Base-by-base conservation (phyloP, 179 eudicot genomes). In the Nepenthes alata region DNA sequence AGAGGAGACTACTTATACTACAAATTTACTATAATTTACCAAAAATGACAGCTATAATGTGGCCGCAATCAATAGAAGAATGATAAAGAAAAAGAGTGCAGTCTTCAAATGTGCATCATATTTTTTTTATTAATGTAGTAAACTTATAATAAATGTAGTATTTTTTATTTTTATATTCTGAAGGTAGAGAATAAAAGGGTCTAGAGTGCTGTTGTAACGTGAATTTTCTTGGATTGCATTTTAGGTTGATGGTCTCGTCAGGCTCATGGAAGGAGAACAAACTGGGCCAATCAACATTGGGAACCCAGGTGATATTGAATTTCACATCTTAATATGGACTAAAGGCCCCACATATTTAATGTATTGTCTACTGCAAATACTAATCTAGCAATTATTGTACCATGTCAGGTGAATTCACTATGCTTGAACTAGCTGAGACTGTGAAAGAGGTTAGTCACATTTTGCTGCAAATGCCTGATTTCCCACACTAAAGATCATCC, bases 201-300 rank as follows among this genome's bases (percentile, higher is more conserved):
- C 37, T 25, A 25, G 6, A 15, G 5, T 55, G 58, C 11, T 25
- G 6, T 25, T 7, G 37, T 34, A 54, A 54, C 25, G 25, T 55
- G 12, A 6, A 34, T 8, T 25, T 35, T 8, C 61, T 47, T 55
- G 16, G 36, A 13, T 54, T 55, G 34, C 13, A 13, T 6, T 52
- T 56, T 55, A 89, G 98, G 98, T 93, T 72, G 94, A 89, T 68
- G 95, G 98, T 68, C 97, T 93, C 34, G 82, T 93, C 37, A 80
- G 86, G 41, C 94, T 93, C 6, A 89, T 93, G 98, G 95, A 81
- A 82, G 98, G 98, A 59, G 95, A 83, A 15, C 61, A 87, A 66
- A 93, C 94, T 14, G 98, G 97, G 11, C 98, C 98, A 53, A 89
- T 89, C 69, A 93, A 93, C 85, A 75, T 93, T 47, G 98, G 98